Base-by-base conservation (phyloP, 768 basidiomycete genomes). In the Pleurotus ostreatus region DNA sequence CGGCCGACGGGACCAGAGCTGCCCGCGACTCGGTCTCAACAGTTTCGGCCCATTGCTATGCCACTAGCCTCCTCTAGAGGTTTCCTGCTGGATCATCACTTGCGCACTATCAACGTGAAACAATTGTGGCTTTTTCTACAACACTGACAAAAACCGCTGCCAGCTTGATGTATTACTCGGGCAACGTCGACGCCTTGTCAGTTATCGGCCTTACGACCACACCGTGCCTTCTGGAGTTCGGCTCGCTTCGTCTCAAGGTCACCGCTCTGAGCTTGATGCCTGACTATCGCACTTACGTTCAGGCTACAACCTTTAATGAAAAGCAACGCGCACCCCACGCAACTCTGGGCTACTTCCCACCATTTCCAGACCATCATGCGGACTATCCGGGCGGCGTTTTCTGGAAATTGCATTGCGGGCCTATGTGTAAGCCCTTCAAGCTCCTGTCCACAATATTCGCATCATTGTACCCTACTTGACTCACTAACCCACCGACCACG, bases 11-110 rank as follows among this genome's bases (percentile, higher is more conserved):
- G 30, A 34, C 30, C 30, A 34, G 30, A 34, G 30, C n/a, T 22
- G 20, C 41, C 41, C 12, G 48, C 26, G 25, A 49, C 48, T 23
- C 25, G 48, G 37, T 49, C 48, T 49, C 48, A 49, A 30, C 26
- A 30, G 26, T n/a, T 26, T 25, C 46, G 23, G 22, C 8, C 13
- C n/a, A 49, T 49, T 49, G 48, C 48, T 49, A 49, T 49, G 48
- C 48, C 37, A n/a, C 48, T 49, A 49, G 48, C 37, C 48, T n/a
- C 16, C 30, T 49, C 48, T 49, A 34, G 48, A 49, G 15, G 20
- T 16, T 4, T 34, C 41, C 15, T 44, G n/a, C 41, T 44, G 41
- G 41, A 3, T 13, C 20, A 22, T 44, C 41, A 34, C 41, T 44
- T n/a, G 41, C 4, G n/a, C 13, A 44, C 20, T 13, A 44, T 18